Percentiles rank a stretch among this genome's conserved stretches.
Evolutionary conservation across 2,329 filamentous ascomycete genomes (phyloP).

Genomic region (Monosporascus sp.): DNA sequence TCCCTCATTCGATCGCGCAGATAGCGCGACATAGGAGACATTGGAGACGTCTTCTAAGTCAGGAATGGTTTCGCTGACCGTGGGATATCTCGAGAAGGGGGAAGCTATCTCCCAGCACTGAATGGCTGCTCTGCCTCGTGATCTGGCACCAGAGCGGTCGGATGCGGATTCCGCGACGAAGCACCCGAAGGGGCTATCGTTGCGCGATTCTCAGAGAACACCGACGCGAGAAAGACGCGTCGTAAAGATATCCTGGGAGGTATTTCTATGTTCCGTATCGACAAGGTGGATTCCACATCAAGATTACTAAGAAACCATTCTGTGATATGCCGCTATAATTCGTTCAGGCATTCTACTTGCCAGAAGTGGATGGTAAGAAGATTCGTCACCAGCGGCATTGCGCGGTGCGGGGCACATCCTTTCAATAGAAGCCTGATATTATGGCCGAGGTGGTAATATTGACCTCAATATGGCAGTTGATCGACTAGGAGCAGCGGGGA

Average conservation of each 20-base stretch:
- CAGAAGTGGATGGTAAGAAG: no score
- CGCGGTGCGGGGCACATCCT: neutral
- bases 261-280: no score
- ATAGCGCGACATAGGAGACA: conserved; percentile 11
- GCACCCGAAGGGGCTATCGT: neutral
- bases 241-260: neutral
- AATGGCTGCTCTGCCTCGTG: conserved; percentile 4
- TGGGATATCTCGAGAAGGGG: conserved; percentile 8
- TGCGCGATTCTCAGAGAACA: neutral
- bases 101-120: conserved; percentile 8
- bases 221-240: neutral
- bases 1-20: conserved; percentile 8
- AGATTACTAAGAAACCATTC: no score
- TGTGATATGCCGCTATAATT: no score
- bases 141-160: conserved; percentile 5
- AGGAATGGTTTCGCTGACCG: conserved; percentile 5
- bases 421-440: neutral
- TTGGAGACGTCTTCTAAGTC: conserved; percentile 6
- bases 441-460: neutral
- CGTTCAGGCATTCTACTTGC: no score
- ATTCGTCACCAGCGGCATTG: neutral
- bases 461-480: neutral
- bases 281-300: no score
- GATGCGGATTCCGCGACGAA: neutral
- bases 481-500: neutral